Evolutionary conservation across 768 basidiomycete species (phyloP), one percentile per base, ranked within the genome.

Genomic region (Stropharia rugosoannulata): DNA sequence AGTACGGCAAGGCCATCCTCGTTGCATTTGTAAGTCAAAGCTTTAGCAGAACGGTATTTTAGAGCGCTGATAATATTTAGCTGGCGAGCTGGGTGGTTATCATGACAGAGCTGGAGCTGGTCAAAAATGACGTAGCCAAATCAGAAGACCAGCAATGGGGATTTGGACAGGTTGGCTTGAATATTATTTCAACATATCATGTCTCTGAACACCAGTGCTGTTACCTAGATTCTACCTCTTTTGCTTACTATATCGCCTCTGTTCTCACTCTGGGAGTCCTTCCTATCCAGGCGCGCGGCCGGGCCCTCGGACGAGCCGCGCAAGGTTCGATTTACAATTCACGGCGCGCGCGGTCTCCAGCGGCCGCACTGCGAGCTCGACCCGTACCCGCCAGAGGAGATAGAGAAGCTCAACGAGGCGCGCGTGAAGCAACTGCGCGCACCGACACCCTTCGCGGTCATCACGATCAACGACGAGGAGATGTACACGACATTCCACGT

Each of bases 21-120:
- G 59, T 62, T 19, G 41, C 32, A 13, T 44, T 64, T 3, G 66
- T 63, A 36, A 51, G 60, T 50, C 13, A n/a, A 11, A 22, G 51
- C 22, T 25, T 8, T 32, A 22, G 36, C 25, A 5, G 12, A 10
- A 12, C 13, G 11, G 6, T 29, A 2, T 22, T 22, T 22, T 6
- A 41, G n/a, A 11, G 40, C 15, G 12, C 13, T 4, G 0, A 5
- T 38, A 25, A 7, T 32, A 2, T 25, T 16, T 39, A 67, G 66
- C 51, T 65, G 49, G 56, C 62, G 12, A 50, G 53, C 15, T 67
- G 66, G 63, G 66, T 64, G 15, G 62, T 67, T 10, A 43, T 62
- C 2, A 65, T 67, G 66, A 67, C 66, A 3, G 64, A 67, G 41
- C 62, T 67, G 0, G 62, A 65, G 27, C 49, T 67, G 2, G 43